Percentiles rank a stretch among this genome's conserved stretches.
These are phyloP conservation scores for Zasmidium angulare DNA, from an alignment of 2,329 filamentous ascomycete species.

Conservation along the genomic window DNA sequence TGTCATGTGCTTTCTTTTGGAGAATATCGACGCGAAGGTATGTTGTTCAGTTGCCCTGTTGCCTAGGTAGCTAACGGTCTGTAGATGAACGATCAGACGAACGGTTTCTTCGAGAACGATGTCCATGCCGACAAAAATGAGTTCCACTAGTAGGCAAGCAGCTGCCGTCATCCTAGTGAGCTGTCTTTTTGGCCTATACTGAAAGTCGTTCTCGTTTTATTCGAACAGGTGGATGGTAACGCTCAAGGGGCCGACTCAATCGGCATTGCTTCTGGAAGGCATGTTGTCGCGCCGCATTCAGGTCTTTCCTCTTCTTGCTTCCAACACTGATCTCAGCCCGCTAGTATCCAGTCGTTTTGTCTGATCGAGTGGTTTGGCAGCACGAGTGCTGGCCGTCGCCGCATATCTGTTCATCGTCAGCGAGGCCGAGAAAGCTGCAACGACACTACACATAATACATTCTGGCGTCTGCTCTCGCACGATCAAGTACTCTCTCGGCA, in stretches of 20 bases:
- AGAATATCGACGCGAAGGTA: conserved; percentile 18
- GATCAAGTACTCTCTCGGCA: conserved; percentile 9
- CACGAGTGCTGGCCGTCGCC: background rate
- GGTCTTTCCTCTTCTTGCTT: background rate
- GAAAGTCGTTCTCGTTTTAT: no score
- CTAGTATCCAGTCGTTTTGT: conserved; percentile 1
- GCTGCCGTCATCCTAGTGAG: no score
- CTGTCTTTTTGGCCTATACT: no score
- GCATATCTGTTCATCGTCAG: conserved; percentile 1
- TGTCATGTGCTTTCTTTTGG: conserved; percentile 12
- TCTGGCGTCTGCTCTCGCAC: conserved; percentile 11
- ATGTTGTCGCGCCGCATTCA: no score
- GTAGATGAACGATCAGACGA: conserved; percentile 15
- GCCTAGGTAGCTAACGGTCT: background rate
- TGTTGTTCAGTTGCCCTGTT: background rate
- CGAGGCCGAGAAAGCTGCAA: background rate
- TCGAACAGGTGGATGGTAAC: no score
- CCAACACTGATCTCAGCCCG: conserved; percentile 1
- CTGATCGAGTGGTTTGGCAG: background rate
- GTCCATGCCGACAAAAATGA: conserved; percentile 15
- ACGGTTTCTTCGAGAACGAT: conserved; percentile 20
- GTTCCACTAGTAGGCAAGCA: conserved; percentile 6
- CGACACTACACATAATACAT: conserved; percentile 3
- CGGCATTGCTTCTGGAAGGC: no score
- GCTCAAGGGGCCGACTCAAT: no score